Evolutionary conservation across 1,284 basidiomycete species (phyloP).

Genomic region (Ganoderma boninense): DNA sequence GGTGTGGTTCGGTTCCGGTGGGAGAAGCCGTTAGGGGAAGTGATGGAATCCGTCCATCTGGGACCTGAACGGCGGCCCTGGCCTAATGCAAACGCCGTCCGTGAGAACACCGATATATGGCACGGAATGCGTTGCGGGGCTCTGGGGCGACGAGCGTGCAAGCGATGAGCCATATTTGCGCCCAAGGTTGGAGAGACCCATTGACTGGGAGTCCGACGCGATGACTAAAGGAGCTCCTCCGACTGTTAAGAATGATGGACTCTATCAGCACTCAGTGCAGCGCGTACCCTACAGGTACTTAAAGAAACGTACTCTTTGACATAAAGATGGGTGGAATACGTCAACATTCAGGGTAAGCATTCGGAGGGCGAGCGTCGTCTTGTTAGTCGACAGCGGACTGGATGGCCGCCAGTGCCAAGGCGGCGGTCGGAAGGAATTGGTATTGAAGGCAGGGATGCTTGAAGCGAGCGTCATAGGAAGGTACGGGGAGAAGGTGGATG

Average conservation of each 20-base stretch:
- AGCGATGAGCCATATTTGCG: constrained; percentile 7
- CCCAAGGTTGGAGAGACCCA: too few relatives aligned
- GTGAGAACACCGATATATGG: constrained; percentile 10
- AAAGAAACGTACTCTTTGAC: background rate
- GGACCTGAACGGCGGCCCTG: constrained; percentile 22
- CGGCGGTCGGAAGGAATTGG: too few relatives aligned
- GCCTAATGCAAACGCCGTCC: constrained; percentile 12
- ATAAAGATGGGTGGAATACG: background rate
- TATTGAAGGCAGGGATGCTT: too few relatives aligned
- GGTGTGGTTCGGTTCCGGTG: constrained; percentile 25
- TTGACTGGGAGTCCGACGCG: background rate
- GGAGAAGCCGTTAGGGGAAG: background rate
- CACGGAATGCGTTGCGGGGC: background rate
- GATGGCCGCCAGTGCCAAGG: too few relatives aligned
- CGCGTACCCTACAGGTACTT: background rate
- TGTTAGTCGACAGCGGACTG: too few relatives aligned
- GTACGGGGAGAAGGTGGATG: background rate
- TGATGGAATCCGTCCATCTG: constrained; percentile 17
- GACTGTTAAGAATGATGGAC: background rate
- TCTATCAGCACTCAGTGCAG: background rate
- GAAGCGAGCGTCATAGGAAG: too few relatives aligned
- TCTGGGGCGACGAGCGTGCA: background rate
- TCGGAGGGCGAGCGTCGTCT: too few relatives aligned
- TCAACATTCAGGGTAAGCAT: background rate
- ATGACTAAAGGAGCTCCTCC: background rate